Evolutionary conservation across 1,284 basidiomycete genomes (phyloP).

Genomic region (Coniferiporia sulphurascens): DNA sequence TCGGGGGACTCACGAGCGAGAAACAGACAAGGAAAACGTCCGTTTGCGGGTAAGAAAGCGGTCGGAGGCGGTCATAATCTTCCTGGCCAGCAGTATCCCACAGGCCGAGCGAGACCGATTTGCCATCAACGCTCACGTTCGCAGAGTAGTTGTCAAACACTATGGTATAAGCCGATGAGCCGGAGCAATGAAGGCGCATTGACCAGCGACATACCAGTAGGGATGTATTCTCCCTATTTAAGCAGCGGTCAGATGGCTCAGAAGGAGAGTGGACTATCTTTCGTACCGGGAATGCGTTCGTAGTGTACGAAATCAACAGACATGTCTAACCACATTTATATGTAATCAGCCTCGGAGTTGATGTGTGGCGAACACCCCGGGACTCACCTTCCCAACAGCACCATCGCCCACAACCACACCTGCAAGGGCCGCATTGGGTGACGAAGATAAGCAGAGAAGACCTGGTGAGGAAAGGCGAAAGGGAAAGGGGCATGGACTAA

Average conservation of each 20-base stretch:
- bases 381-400: constrained; percentile 94
- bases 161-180: constrained; percentile 25
- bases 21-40: constrained; percentile 99
- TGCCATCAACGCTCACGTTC: constrained; percentile 97
- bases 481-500: constrained; percentile 28
- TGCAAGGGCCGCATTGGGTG: constrained; percentile 35
- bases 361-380: constrained; percentile 11
- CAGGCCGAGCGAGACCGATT: constrained; percentile 94
- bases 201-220: constrained; percentile 62
- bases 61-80: constrained; percentile 96
- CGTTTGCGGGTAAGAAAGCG: constrained; percentile 97
- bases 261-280: constrained; percentile 22
- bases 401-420: constrained; percentile 99
- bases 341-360: constrained; percentile 11
- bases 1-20: constrained; percentile 94
- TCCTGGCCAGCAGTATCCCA: constrained; percentile 99
- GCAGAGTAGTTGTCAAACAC: constrained; percentile 96
- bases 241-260: constrained; percentile 12
- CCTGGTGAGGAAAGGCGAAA: neutral
- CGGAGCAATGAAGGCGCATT: constrained; percentile 1
- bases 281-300: constrained; percentile 90
- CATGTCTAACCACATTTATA: constrained; percentile 63
- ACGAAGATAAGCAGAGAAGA: constrained; percentile 17
- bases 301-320: constrained; percentile 95
- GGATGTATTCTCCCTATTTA: constrained; percentile 89